Base-by-base conservation (phyloP, 1,284 basidiomycete genomes). In the Cutaneotrichosporon dermatis region DNA sequence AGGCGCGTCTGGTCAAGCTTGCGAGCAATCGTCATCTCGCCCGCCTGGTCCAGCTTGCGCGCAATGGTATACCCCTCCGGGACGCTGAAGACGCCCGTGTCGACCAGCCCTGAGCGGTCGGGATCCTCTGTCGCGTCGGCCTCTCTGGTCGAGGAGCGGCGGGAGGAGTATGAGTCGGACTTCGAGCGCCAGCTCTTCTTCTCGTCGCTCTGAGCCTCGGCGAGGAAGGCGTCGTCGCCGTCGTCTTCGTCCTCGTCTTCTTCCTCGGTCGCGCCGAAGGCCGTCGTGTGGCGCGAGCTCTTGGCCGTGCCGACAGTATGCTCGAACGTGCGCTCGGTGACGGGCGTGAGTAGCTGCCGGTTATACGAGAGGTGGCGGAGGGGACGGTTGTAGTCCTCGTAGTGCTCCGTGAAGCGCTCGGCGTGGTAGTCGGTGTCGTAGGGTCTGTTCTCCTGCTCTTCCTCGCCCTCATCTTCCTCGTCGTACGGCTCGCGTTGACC, bases 291-390 rank as follows among this genome's bases (percentile, higher is more conserved):
- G 4, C 55, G 51, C 3, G 55, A 57, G 10, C 54, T 58, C 44
- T 36, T 50, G 36, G 46, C 54, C 49, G 54, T 86, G 65, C 83
- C 86, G 44, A 80, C 81, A 4, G 88, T 90, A 72, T 84, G 92
- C 74, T 97, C 94, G 69, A 85, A 85, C 5, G 93, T 96, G 43
- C 92, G 83, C 77, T 97, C 94, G 4, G 90, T 90, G 71, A 97
- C 95, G 1, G 93, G 93, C 9, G 93, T 96, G 89, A 97, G 91
- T 57, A 90, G 85, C 68, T 90, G 86, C 41, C 43, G 56, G 77
- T 91, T 49, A 45, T 51, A 51, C 46, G 35, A 35, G 13, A 13
- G 33, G 46, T 49, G 34, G 10, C 46, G 46, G 46, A 49, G 35
- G 11, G 46, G 46, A 9, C 39, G 39, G 39, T 40, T 39, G 25